Evolutionary conservation across 768 basidiomycete genomes (phyloP), one percentile per base, ranked within the genome.

Genomic region (Mycena albidolilacea): DNA sequence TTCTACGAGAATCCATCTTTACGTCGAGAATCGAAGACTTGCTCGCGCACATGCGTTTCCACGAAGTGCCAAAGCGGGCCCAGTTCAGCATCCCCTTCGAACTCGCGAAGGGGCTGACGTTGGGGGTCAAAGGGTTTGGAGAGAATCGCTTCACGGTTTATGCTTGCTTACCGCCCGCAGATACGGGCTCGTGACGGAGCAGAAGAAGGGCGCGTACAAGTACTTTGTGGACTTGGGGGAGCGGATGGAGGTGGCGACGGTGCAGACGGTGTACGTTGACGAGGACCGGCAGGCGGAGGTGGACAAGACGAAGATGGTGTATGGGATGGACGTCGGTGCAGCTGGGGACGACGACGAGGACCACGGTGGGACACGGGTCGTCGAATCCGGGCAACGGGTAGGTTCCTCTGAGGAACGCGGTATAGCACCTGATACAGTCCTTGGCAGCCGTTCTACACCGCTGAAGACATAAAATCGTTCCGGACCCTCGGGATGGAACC

Each of bases 141-240:
- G 78, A 57, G 44, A 37, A 64, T 60, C 41, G 19, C 50, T 17
- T 44, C 64, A 0, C 17, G 35, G 35, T 21, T 21, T 35, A 23
- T 17, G 5, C 60, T 52, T 69, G n/a, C 67, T 57, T 70, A 73
- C 71, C 39, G 21, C 15, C 59, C 54, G 19, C 75, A 98, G 96
- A 59, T 99, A 97, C 81, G 92, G 95, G 10, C 82, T 97, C 55
- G 88, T 99, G 17, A 95, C 95, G 1, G 93, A 97, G 78, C 96
- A 97, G 82, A 94, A 89, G 80, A 97, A 93, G 81, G 94, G 95
- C 0, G 66, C 86, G 6, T 93, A 96, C 80, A 93, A 90, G 78
- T 95, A 96, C 78, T 97, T 98, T 72, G 89, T 91, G 44, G 95
- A 95, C 78, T 87, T 90, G 69, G 95, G 90, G 59, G 92, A 92